These are phyloP conservation scores for Pichia cephalocereana DNA, from an alignment of 805 yeast species.

Conservation along the genomic window DNA sequence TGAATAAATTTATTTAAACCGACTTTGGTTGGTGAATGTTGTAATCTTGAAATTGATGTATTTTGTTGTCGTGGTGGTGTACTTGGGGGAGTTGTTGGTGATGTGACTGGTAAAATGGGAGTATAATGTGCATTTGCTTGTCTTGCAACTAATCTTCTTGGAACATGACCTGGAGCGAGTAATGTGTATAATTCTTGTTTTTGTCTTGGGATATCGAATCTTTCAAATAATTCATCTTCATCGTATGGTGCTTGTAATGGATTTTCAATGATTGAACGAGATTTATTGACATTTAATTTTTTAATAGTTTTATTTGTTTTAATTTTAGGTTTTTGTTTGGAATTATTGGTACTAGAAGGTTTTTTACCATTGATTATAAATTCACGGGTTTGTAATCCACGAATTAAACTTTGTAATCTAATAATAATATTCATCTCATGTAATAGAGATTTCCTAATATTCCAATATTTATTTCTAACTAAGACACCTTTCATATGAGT, in stretches of 20 bases:
- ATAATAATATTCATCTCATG: constrained; percentile 19
- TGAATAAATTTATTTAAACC: constrained; percentile 20
- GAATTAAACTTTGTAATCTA: constrained; percentile 33
- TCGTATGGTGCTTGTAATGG: constrained; percentile 5
- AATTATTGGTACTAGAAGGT: neutral
- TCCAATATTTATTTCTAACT: constrained; percentile 13
- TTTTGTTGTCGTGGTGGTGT: neutral
- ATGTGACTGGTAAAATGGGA: constrained; percentile 9
- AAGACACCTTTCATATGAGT: constrained; percentile 27
- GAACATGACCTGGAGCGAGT: neutral
- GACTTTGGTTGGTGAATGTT: constrained; percentile 12
- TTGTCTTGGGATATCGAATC: constrained; percentile 5
- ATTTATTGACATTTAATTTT: neutral
- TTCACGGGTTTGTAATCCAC: constrained; percentile 27
- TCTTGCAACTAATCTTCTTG: constrained; percentile 7
- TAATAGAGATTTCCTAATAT: constrained; percentile 13
- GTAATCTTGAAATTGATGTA: constrained; percentile 7
- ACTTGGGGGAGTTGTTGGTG: neutral
- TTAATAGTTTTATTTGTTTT: neutral
- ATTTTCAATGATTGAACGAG: neutral
- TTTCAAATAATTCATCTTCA: constrained; percentile 9
- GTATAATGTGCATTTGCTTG: constrained; percentile 1
- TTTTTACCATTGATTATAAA: neutral
- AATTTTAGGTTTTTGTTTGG: neutral
- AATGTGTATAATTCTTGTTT: neutral